Conservation (phyloP, 2,329 filamentous ascomycete species). For the Lasiodiplodia citricola region DNA sequence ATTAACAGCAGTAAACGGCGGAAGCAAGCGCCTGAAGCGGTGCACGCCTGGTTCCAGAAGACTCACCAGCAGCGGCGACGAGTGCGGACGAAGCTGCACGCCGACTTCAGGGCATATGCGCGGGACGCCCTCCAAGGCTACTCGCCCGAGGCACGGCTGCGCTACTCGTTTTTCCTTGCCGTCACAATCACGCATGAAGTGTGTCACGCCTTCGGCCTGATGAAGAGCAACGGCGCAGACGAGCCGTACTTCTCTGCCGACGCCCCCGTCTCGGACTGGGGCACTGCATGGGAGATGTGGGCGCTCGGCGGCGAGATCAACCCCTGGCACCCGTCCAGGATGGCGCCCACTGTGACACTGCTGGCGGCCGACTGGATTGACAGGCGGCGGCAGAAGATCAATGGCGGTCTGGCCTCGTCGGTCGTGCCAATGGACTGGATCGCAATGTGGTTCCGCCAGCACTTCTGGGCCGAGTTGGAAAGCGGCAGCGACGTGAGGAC, state of each 20-base stretch:
- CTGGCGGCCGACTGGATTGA: conserved; percentile 40
- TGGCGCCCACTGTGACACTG: conserved; percentile 33
- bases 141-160: conserved; percentile 30
- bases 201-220: conserved; percentile 41
- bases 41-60: neutral
- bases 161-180: conserved; percentile 43
- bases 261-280: conserved; percentile 39
- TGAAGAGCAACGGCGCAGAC: conserved; percentile 36
- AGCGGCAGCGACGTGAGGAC: conserved; percentile 32
- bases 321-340: conserved; percentile 33
- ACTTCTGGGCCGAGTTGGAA: conserved; percentile 38
- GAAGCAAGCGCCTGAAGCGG: no score
- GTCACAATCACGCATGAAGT: conserved; percentile 41
- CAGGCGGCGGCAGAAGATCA: conserved; percentile 23
- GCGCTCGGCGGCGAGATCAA: conserved; percentile 43
- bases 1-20: neutral
- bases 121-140: neutral
- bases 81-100: neutral
- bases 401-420: conserved; percentile 38
- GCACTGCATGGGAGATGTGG: conserved; percentile 45
- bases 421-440: conserved; percentile 42
- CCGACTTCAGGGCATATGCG: neutral
- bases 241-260: conserved; percentile 37
- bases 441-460: conserved; percentile 42
- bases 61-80: neutral